Conservation (phyloP, 2,329 filamentous ascomycete genomes). For the Neopestalotiopsis clavispora region DNA sequence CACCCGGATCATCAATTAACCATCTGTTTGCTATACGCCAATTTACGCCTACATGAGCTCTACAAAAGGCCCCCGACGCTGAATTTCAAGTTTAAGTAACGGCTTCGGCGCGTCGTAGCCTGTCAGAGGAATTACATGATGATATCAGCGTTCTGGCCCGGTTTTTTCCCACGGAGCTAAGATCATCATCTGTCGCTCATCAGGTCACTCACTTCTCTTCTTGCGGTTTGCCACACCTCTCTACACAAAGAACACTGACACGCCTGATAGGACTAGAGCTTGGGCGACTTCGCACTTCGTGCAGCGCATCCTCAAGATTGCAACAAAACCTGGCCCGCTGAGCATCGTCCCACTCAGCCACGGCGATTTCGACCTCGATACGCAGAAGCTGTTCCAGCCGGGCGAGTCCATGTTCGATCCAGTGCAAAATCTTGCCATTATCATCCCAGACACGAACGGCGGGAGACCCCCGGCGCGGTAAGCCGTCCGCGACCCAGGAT, state of each 20-base stretch:
- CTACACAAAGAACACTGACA: constrained; percentile 34
- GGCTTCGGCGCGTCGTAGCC: too few species aligned
- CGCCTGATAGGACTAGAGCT: constrained; percentile 14
- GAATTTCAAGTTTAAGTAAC: too few species aligned
- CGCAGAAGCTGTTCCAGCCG: constrained; percentile 36
- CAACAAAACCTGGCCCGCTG: constrained; percentile 43
- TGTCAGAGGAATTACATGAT: too few species aligned
- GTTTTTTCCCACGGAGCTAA: neutral
- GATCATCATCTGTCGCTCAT: neutral
- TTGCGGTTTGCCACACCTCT: constrained; percentile 6
- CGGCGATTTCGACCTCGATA: constrained; percentile 47
- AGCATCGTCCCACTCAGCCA: constrained; percentile 34
- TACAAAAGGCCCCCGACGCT: too few species aligned
- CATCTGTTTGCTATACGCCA: too few species aligned
- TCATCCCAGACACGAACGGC: constrained; percentile 21
- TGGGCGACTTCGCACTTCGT: constrained; percentile 17
- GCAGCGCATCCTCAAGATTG: constrained; percentile 35
- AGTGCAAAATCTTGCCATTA: constrained; percentile 23
- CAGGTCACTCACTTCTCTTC: neutral
- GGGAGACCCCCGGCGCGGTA: constrained; percentile 18
- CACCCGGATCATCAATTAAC: too few species aligned
- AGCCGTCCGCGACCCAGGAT: constrained; percentile 20
- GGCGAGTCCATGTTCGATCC: constrained; percentile 40
- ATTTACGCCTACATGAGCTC: too few species aligned
- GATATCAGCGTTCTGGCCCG: neutral